Percentiles rank a stretch among this genome's conserved stretches.
Conservation (phyloP, 371 early-diverging fungal species). For the Mucor circinelloides region DNA sequence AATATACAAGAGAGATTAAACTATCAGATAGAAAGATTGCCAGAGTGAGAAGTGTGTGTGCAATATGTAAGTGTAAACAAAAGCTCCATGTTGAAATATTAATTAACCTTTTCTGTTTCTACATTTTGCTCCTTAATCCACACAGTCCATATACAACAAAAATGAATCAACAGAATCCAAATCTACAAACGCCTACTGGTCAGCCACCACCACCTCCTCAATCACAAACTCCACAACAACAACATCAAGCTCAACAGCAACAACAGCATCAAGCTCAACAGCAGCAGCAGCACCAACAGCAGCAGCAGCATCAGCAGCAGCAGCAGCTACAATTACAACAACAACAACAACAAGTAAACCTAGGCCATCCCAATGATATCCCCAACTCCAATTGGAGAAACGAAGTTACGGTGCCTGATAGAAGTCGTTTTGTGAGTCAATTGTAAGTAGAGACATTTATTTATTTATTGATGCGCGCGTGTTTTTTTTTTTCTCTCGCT, state of each 20-base stretch:
- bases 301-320: neutral
- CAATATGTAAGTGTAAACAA: neutral
- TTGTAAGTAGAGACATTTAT: slow-evolving; percentile 34
- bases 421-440: slow-evolving; percentile 41
- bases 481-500: neutral
- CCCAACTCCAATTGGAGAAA: slow-evolving; percentile 45
- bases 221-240: neutral
- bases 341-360: slow-evolving; percentile 14
- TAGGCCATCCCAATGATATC: slow-evolving; percentile 16
- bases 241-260: slow-evolving; percentile 5
- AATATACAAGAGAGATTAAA: slow-evolving; percentile 6
- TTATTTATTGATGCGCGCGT: slow-evolving; percentile 18
- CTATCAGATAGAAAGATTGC: neutral
- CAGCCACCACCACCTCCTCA: neutral
- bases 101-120: neutral
- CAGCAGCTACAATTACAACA: neutral
- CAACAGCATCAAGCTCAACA: neutral
- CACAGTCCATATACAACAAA: neutral
- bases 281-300: neutral
- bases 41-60: neutral
- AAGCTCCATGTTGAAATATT: neutral
- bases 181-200: slow-evolving; percentile 2
- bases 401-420: slow-evolving; percentile 40
- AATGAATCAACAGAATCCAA: slow-evolving; percentile 18
- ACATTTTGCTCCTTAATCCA: neutral